Percentiles rank a stretch among this genome's conserved stretches.
These are phyloP conservation scores for Obba rivulosa DNA, from an alignment of 768 basidiomycete species.

Conservation along the genomic window DNA sequence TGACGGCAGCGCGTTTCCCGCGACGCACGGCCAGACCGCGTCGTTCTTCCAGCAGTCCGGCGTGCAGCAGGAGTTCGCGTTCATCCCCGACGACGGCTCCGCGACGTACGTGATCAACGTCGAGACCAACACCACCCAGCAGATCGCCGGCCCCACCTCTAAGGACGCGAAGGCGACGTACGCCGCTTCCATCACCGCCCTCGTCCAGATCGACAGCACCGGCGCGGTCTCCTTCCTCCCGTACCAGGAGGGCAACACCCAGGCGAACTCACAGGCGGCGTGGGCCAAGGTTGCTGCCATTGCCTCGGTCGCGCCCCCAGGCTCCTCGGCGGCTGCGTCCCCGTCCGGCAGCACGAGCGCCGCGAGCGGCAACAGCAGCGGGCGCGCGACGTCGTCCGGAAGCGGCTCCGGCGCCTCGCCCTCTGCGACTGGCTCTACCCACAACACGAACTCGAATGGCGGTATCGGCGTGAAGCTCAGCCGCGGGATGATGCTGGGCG, in stretches of 20 bases:
- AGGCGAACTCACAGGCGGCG: conserved; percentile 37
- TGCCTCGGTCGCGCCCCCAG: conserved; percentile 36
- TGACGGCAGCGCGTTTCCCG: conserved; percentile 53
- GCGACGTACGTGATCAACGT: conserved; percentile 73
- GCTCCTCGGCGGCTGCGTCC: conserved; percentile 14
- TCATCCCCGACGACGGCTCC: conserved; percentile 69
- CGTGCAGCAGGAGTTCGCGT: conserved; percentile 73
- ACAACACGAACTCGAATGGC: neutral
- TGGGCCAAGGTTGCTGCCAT: conserved; percentile 47
- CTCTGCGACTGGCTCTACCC: neutral
- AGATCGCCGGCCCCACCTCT: conserved; percentile 50
- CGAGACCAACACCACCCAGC: conserved; percentile 61
- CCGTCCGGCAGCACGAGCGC: neutral
- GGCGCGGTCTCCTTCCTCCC: conserved; percentile 59
- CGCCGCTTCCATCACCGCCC: conserved; percentile 52
- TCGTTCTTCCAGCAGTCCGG: conserved; percentile 59
- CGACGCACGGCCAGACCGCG: conserved; percentile 59
- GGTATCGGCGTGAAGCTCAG: neutral
- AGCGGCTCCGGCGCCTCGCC: no score
- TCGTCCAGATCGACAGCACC: conserved; percentile 63
- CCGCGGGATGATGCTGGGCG: neutral
- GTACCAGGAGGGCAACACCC: conserved; percentile 41
- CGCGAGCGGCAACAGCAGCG: neutral
- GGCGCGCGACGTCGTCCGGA: no score
- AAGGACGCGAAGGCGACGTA: conserved; percentile 60